These are phyloP conservation scores for Dalbergia cultrata DNA, from an alignment of 306 rosid genomes.

Conservation along the genomic window DNA sequence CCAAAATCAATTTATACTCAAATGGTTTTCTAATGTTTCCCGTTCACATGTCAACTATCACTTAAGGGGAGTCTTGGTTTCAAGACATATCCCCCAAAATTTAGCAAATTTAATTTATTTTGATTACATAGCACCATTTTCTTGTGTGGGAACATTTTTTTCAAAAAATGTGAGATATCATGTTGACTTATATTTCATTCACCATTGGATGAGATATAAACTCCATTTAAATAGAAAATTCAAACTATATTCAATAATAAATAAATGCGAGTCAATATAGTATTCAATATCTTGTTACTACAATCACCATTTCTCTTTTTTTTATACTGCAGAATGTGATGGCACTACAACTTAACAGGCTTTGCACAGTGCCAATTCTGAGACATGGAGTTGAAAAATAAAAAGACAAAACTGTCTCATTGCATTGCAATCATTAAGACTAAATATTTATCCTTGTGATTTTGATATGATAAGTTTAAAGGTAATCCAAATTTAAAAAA, in stretches of 20 bases:
- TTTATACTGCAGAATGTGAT: background rate
- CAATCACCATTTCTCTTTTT: no score
- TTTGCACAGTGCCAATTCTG: background rate
- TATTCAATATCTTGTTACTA: no score
- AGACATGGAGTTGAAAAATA: background rate
- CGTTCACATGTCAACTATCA: background rate
- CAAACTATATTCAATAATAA: no score
- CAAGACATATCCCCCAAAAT: slow-evolving; percentile 35
- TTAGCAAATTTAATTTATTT: background rate
- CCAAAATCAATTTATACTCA: no score
- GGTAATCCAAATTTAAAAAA: background rate
- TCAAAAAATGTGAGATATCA: no score
- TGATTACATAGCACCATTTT: background rate
- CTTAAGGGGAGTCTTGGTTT: background rate
- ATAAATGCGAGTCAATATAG: no score
- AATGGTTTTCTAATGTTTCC: background rate
- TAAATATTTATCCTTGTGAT: background rate
- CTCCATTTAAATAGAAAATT: no score
- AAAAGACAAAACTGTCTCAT: background rate
- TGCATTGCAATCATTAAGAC: background rate
- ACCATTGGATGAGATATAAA: no score
- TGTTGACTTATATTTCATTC: no score
- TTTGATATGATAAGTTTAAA: background rate
- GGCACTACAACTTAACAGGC: background rate
- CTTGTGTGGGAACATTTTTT: background rate